Evolutionary conservation across 129 eudicot genomes (phyloP), one percentile per base, ranked within the genome.

Genomic region (Chrysanthemum seticuspe): DNA sequence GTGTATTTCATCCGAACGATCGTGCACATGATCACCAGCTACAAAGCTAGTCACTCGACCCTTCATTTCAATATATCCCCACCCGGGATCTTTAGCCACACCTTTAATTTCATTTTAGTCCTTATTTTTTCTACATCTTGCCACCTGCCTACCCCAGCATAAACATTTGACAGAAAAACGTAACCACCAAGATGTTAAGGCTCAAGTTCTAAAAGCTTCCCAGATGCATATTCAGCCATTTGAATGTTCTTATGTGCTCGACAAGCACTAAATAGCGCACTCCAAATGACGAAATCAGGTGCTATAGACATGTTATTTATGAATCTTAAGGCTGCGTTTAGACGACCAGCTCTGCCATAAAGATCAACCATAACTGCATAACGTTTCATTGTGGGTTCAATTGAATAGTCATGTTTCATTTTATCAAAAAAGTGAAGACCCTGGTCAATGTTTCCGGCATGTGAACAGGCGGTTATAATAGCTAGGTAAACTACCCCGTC

Each of bases 221-320:
- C 65, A 1, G 76, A 78, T 59, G 70, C 91, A 65, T 80, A 72
- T 78, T 81, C 83, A 3, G 91, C 91, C 88, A 87, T 83, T 72
- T 83, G 70, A 64, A 81, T 72, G 79, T 86, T 86, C 68, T 78
- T 86, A 74, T 83, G 86, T 72, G 78, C 77, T 49, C 71, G 78
- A 52, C 86, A 87, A 19, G 91, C 86, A 64, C 80, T 78, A 57
- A 83, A 87, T 11, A 87, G 74, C 10, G 91, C 78, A 13, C 91
- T 88, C 91, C 91, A 87, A 13, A 81, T 73, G 36, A 86, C 80
- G 66, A 74, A 67, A 83, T 81, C 88, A 59, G 91, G 91, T 67
- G 68, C 80, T 27, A 78, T 36, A 13, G 82, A 68, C 91, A 86
- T 86, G n/a, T 69, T 47, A 72, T 40, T 81, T 19, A 86, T 81